Base-by-base conservation (phyloP, 2,329 filamentous ascomycete genomes). In the Mariannaea elegans region DNA sequence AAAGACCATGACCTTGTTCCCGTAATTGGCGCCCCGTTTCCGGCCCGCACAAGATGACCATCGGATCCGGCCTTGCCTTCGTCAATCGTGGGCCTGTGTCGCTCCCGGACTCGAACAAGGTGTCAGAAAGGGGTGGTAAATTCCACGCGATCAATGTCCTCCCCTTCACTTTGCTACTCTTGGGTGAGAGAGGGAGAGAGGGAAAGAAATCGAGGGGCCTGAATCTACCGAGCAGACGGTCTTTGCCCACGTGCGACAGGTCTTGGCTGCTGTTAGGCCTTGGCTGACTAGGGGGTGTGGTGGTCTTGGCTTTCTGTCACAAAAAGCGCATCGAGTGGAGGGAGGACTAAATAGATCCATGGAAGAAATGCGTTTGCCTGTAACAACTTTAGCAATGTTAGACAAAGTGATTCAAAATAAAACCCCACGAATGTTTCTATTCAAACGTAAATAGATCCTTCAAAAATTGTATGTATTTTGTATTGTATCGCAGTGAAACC, bases 221-320 rank as follows among this genome's bases (percentile, higher is more conserved):
- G 24, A 5, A 9, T 27, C 9, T 21, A 24, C 50, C 49, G 51
- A 19, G 50, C 34, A 55, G 23, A 56, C 47, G 16, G 31, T 36
- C 21, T 10, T 24, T 52, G 57, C 67, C 70, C 69, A 72, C 71
- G 70, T 72, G 71, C 68, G 52, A 61, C 49, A 64, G 66, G 56
- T 36, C 61, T 69, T 68, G 69, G 68, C 61, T 63, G 61, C 49
- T 63, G 56, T 61, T 57, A 34, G 46, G 52, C 45, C 64, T 54
- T 65, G 56, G 49, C 59, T 31, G 50, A n/a, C 24, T 42, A 46
- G 31, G 5, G 24, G 24, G 44, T 7, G 14, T 19, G 39, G 32
- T 39, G 38, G n/a, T 41, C n/a, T 41, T 41, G 38, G 38, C 16
- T 41, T 10, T 36, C 9, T 6, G 5, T 27, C 9, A n/a, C n/a